Base-by-base conservation (phyloP, 352 stramenopile genomes). In the Globisporangium cederbergense region DNA sequence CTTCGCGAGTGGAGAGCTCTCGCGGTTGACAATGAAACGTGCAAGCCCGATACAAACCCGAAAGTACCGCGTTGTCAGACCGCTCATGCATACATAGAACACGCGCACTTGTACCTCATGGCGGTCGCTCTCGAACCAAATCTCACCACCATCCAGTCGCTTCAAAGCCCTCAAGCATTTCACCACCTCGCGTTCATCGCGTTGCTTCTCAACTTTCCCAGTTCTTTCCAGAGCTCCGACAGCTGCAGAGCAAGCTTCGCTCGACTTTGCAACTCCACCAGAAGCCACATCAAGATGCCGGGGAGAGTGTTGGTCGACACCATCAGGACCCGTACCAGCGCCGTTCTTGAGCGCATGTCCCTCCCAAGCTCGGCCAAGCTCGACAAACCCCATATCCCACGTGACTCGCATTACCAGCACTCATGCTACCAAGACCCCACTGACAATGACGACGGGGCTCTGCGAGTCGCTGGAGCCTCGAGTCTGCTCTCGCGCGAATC, bases 401-500 rank as follows among this genome's bases (percentile, higher is more conserved):
- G 20, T 30, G 28, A 16, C 20, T 7, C 10, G 20, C 7, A 32
- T 18, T 14, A 53, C 11, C 22, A 53, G 38, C 38, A 34, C 11
- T 3, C 28, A 14, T n/a, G 47, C n/a, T 8, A 40, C 16, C 20
- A 34, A 53, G 22, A 34, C 5, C 20, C 9, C 18, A 11, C 22
- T 53, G 20, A 28, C 9, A 52, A 7, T 32, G 20, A 8, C 18
- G 36, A 63, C 13, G 9, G 76, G 7, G 76, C 78, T 25, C 62
- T 87, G 32, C 71, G 76, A 14, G 71, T 65, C 34, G 78, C 76
- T 43, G 75, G 75, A 16, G 66, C 73, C 4, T 73, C 75, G 2
- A 71, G 72, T 34, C 63, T 89, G 6, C 76, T 76, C 20, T 81
- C 75, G n/a, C 52, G 59, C 20, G 59, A 81, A 40, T 81, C 81